Percentiles rank a stretch among this genome's conserved stretches.
These are phyloP conservation scores for Letharia lupina DNA, from an alignment of 495 filamentous ascomycete genomes.

Conservation along the genomic window DNA sequence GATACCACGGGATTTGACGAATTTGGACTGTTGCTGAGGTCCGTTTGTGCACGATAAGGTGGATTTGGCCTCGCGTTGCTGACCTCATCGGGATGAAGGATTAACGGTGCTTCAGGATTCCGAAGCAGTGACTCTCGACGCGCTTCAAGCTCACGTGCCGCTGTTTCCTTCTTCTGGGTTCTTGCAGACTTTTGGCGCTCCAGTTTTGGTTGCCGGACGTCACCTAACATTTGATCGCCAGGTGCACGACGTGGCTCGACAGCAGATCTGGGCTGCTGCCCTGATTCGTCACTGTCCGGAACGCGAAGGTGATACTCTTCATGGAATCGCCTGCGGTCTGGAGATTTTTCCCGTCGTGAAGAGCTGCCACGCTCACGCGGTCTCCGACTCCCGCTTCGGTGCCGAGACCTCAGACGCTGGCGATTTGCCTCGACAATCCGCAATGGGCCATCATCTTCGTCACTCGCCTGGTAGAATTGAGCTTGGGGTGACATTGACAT, in stretches of 20 bases:
- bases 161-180: constrained; percentile 61
- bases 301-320: constrained; percentile 31
- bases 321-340: constrained; percentile 35
- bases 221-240: constrained; percentile 23
- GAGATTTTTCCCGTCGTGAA: constrained; percentile 40
- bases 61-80: constrained; percentile 29
- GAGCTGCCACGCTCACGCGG: constrained; percentile 41
- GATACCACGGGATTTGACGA: constrained; percentile 23
- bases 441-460: constrained; percentile 53
- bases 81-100: constrained; percentile 66
- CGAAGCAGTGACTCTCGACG: constrained; percentile 72
- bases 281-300: constrained; percentile 35
- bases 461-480: constrained; percentile 27
- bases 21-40: constrained; percentile 29
- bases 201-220: constrained; percentile 6
- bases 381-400: constrained; percentile 53
- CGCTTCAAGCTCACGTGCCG: constrained; percentile 80
- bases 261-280: constrained; percentile 20
- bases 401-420: constrained; percentile 51
- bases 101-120: constrained; percentile 67
- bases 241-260: constrained; percentile 17
- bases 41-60: constrained; percentile 29
- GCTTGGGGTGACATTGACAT: constrained; percentile 52
- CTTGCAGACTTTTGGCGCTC: constrained; percentile 33
- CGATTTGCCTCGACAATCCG: constrained; percentile 51